Percentiles rank a stretch among this genome's conserved stretches.
Evolutionary conservation across 2,329 filamentous ascomycete genomes (phyloP).

Genomic region (Leptodontidium sp.): DNA sequence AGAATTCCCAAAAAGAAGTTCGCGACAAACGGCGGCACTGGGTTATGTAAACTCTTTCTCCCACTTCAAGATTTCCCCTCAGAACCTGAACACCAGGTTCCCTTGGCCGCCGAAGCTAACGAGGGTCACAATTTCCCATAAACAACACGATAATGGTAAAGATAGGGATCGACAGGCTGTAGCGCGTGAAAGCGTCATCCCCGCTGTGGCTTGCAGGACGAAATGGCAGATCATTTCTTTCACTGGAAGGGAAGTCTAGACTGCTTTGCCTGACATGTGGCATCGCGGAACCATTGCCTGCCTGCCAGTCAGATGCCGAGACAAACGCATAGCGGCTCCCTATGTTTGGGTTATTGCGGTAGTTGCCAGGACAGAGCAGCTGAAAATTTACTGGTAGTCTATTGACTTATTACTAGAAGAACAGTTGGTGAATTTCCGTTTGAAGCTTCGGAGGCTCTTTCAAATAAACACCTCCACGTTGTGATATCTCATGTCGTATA

Average conservation of each 20-base stretch:
- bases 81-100: neutral
- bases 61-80: neutral
- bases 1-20: neutral
- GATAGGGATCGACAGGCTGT: conserved; percentile 23
- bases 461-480: neutral
- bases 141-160: conserved; percentile 20
- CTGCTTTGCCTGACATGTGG: no score
- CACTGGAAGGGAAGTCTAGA: neutral
- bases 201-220: conserved; percentile 25
- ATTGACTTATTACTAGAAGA: no score
- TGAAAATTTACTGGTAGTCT: no score
- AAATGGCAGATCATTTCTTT: conserved; percentile 4
- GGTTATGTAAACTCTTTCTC: neutral
- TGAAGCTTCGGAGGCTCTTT: no score
- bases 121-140: conserved; percentile 22
- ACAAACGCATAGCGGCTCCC: no score
- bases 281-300: no score
- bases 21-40: neutral
- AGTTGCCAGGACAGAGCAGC: no score
- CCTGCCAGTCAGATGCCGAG: no score
- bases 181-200: conserved; percentile 23
- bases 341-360: no score
- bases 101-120: conserved; percentile 7
- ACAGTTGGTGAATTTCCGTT: neutral
- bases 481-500: neutral